Conservation (phyloP, 306 rosid genomes). For the Lablab purpureus region DNA sequence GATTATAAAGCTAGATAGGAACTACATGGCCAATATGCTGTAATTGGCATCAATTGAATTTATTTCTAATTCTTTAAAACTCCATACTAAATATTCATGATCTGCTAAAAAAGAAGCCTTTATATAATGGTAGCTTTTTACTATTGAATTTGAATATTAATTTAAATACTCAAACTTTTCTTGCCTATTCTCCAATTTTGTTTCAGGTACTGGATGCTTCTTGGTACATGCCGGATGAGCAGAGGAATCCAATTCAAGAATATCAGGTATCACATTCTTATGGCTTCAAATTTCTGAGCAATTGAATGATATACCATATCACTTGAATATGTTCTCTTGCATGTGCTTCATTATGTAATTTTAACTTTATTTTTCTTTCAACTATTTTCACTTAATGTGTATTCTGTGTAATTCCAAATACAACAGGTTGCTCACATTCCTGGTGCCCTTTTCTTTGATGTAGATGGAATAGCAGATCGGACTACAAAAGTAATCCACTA, state of each 20-base stretch:
- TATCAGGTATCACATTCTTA: conserved; percentile 70
- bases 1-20: background rate
- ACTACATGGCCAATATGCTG: conserved; percentile 1
- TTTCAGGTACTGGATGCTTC: conserved; percentile 94
- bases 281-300: conserved; percentile 16
- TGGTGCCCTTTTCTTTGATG: conserved; percentile 95
- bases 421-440: conserved; percentile 97
- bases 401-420: conserved; percentile 39
- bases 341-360: conserved; percentile 2
- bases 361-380: background rate
- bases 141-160: conserved; percentile 25
- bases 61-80: background rate
- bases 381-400: conserved; percentile 4
- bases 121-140: conserved; percentile 7
- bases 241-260: conserved; percentile 94
- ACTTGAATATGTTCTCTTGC: conserved; percentile 30
- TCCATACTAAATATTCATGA: background rate
- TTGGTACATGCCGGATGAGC: conserved; percentile 99
- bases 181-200: conserved; percentile 18
- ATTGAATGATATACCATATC: conserved; percentile 13
- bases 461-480: conserved; percentile 91
- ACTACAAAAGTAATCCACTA: conserved; percentile 67
- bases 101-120: background rate
- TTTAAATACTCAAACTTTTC: conserved; percentile 13
- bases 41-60: background rate